Conservation (phyloP, 345 rosid genomes). For the Litchi chinensis region DNA sequence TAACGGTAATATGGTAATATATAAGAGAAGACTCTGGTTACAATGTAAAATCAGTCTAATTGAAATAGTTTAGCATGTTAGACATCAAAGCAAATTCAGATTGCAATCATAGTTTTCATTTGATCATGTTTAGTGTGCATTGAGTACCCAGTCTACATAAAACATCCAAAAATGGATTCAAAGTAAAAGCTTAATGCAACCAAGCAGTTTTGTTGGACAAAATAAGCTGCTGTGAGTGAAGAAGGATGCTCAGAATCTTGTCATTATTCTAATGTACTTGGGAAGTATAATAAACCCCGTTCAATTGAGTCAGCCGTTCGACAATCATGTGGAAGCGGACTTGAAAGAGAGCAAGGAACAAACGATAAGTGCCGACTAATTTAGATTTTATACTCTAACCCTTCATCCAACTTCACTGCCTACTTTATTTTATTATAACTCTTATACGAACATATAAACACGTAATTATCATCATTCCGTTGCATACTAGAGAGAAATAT, state of each 20-base stretch:
- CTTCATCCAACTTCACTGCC: neutral
- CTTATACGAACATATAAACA: neutral
- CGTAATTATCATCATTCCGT: neutral
- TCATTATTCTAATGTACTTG: neutral
- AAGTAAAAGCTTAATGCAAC: neutral
- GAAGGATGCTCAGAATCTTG: slow-evolving; percentile 1
- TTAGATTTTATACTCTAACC: too few relatives aligned
- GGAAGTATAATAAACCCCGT: neutral
- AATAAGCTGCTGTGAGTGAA: neutral
- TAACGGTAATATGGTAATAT: neutral
- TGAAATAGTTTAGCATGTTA: neutral
- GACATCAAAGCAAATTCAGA: neutral
- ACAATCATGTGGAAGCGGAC: too few relatives aligned
- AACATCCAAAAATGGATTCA: slow-evolving; percentile 6
- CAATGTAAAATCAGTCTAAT: neutral
- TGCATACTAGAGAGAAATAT: neutral
- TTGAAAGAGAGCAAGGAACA: neutral
- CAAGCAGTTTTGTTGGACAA: neutral
- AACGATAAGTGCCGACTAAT: too few relatives aligned
- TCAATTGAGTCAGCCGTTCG: neutral
- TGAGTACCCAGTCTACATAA: neutral
- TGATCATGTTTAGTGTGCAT: neutral
- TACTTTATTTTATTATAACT: neutral
- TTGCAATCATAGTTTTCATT: neutral
- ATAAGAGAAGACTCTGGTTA: neutral